phyloP scores from a whole-genome alignment of 108 stramenopile species.

The Conticribra weissflogii region DNA sequence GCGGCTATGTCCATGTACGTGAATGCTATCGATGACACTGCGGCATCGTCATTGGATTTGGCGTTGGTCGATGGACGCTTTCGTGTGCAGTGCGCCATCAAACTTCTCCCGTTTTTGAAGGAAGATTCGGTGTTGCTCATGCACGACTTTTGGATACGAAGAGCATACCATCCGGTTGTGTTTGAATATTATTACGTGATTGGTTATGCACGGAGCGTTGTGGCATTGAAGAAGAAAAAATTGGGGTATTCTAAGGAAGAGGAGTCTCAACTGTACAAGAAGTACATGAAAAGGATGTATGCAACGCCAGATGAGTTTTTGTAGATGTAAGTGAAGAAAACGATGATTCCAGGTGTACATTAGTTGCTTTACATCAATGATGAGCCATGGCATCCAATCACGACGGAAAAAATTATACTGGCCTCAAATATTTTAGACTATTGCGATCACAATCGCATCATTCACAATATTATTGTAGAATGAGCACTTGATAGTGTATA shows the following conservation, averaged over 20 bases:
- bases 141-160: constrained; percentile 34
- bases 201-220: constrained; percentile 35
- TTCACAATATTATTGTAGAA: too few species aligned
- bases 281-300: constrained; percentile 13
- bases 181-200: constrained; percentile 34
- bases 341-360: too few species aligned
- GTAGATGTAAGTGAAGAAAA: too few species aligned
- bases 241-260: constrained; percentile 3
- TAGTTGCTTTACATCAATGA: too few species aligned
- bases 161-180: constrained; percentile 19
- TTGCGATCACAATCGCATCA: too few species aligned
- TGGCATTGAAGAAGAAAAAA: constrained; percentile 31
- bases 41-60: constrained; percentile 4
- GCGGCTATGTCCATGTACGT: constrained; percentile 17
- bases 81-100: constrained; percentile 28
- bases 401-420: too few species aligned
- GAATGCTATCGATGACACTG: constrained; percentile 11
- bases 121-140: constrained; percentile 6
- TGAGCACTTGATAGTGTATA: too few species aligned
- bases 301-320: too few species aligned
- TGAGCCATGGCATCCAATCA: too few species aligned
- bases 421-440: too few species aligned
- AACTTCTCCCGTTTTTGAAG: constrained; percentile 20
- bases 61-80: constrained; percentile 32
- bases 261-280: constrained; percentile 10